phyloP scores from a whole-genome alignment of 345 rosid species.

The Eutrema heterophyllum region DNA sequence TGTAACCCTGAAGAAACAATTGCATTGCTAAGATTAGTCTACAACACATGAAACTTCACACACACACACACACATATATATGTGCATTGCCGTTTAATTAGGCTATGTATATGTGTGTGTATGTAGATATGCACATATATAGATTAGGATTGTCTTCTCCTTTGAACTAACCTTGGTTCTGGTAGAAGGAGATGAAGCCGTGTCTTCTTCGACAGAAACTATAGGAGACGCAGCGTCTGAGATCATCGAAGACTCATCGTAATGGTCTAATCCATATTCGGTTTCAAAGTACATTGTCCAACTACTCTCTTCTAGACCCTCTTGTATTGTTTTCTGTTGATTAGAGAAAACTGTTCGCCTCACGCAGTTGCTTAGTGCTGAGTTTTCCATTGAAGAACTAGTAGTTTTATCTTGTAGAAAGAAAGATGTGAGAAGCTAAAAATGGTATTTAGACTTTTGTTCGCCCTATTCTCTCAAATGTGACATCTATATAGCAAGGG shows the following conservation, averaged over 20 bases:
- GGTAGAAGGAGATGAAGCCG: conserved; percentile 32
- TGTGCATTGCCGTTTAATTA: background rate
- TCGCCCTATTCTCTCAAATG: conserved; percentile 4
- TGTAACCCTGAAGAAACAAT: conserved; percentile 26
- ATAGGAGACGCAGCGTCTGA: conserved; percentile 36
- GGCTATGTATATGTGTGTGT: background rate
- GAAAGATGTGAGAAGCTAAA: background rate
- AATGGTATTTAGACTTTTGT: conserved; percentile 11
- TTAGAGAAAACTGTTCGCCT: conserved; percentile 7
- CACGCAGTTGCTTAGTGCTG: conserved; percentile 26
- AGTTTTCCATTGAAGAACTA: conserved; percentile 16
- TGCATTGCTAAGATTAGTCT: background rate
- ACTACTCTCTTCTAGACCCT: conserved; percentile 25
- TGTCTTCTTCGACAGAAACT: conserved; percentile 23
- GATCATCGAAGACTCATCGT: conserved; percentile 27
- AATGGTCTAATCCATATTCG: conserved; percentile 13
- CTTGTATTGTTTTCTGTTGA: conserved; percentile 20
- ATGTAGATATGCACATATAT: background rate
- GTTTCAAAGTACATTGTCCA: conserved; percentile 35
- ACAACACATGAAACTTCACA: background rate
- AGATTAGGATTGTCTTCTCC: background rate
- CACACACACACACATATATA: background rate
- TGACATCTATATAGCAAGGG: conserved; percentile 11
- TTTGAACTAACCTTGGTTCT: conserved; percentile 27
- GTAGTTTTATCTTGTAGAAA: background rate